A percentile compares a stretch with the other conserved stretches of the same genome.
Evolutionary conservation across 1,139 yeast species (phyloP).

Genomic region (Hyphopichia burtonii): DNA sequence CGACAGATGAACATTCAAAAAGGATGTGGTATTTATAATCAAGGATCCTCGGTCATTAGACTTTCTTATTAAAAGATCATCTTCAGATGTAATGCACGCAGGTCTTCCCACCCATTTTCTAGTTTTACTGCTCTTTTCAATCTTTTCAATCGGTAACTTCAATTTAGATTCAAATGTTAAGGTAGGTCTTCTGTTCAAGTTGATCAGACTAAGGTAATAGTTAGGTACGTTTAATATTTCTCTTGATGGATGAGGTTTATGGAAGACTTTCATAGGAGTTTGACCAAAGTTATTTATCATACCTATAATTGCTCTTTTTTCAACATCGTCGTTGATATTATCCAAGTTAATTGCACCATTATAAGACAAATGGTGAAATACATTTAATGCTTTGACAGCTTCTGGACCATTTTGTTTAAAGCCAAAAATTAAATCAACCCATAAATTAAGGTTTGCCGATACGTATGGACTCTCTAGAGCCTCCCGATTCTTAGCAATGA

Average conservation of each 20-base stretch:
- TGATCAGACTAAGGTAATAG: slow-evolving; percentile 27
- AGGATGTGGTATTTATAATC: slow-evolving; percentile 39
- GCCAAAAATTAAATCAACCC: slow-evolving; percentile 87
- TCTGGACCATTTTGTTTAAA: slow-evolving; percentile 68
- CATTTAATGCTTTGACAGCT: slow-evolving; percentile 66
- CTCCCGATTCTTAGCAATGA: slow-evolving; percentile 70
- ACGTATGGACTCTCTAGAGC: slow-evolving; percentile 83
- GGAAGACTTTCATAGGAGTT: slow-evolving; percentile 73
- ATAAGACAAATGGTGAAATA: slow-evolving; percentile 78
- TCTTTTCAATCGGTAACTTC: slow-evolving; percentile 33
- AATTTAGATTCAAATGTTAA: slow-evolving; percentile 37
- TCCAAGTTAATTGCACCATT: slow-evolving; percentile 81
- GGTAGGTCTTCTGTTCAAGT: slow-evolving; percentile 22
- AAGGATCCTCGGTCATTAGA: slow-evolving; percentile 34
- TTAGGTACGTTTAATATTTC: slow-evolving; percentile 39
- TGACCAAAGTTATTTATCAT: slow-evolving; percentile 90
- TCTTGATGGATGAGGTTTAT: slow-evolving; percentile 58
- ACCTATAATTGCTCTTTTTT: slow-evolving; percentile 73
- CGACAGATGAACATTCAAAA: slow-evolving; percentile 40
- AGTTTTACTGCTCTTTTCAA: slow-evolving; percentile 30
- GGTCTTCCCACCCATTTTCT: slow-evolving; percentile 49
- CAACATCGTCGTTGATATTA: slow-evolving; percentile 66
- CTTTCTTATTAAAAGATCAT: slow-evolving; percentile 39
- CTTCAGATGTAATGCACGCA: slow-evolving; percentile 35
- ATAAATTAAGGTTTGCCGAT: slow-evolving; percentile 66